These are phyloP conservation scores for Boletus eberwhitei DNA, from an alignment of 768 basidiomycete genomes.

Conservation along the genomic window DNA sequence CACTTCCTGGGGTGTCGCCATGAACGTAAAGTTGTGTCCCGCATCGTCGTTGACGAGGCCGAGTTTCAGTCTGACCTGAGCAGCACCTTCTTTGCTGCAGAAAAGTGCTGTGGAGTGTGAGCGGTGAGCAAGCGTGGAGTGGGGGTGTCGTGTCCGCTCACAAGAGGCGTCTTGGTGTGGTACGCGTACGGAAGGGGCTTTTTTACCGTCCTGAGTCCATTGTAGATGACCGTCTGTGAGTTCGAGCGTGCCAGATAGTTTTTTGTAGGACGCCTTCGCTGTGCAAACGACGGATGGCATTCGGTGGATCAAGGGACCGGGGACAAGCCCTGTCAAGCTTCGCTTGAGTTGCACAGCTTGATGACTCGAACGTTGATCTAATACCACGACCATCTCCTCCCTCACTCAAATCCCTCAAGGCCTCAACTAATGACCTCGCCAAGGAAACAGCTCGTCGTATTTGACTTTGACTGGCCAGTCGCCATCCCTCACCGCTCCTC, in stretches of 20 bases:
- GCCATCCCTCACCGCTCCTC: not conserved
- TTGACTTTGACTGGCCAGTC: conserved; percentile 92
- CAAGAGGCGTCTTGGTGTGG: conserved; percentile 58
- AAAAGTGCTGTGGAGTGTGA: conserved; percentile 57
- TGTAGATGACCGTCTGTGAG: conserved; percentile 69
- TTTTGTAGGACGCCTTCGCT: conserved; percentile 84
- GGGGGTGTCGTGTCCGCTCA: conserved; percentile 36
- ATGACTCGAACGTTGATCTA: not conserved
- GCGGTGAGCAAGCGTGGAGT: conserved; percentile 1
- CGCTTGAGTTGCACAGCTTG: not conserved
- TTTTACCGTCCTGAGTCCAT: conserved; percentile 77
- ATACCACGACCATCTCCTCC: not conserved
- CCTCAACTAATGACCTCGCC: conserved; percentile 22
- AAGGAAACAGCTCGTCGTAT: conserved; percentile 77
- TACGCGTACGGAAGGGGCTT: conserved; percentile 60
- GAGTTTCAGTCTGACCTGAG: conserved; percentile 77
- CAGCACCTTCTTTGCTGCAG: conserved; percentile 79
- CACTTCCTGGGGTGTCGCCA: conserved; percentile 51
- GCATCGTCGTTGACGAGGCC: conserved; percentile 64
- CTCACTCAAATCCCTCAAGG: not conserved
- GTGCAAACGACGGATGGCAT: conserved; percentile 70
- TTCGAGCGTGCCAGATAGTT: conserved; percentile 68
- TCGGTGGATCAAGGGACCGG: not conserved
- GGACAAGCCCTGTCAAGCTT: not conserved
- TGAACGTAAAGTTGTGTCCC: conserved; percentile 83